Base-by-base conservation (phyloP, 352 stramenopile genomes). In the Phytopythium chamaehyphon region DNA sequence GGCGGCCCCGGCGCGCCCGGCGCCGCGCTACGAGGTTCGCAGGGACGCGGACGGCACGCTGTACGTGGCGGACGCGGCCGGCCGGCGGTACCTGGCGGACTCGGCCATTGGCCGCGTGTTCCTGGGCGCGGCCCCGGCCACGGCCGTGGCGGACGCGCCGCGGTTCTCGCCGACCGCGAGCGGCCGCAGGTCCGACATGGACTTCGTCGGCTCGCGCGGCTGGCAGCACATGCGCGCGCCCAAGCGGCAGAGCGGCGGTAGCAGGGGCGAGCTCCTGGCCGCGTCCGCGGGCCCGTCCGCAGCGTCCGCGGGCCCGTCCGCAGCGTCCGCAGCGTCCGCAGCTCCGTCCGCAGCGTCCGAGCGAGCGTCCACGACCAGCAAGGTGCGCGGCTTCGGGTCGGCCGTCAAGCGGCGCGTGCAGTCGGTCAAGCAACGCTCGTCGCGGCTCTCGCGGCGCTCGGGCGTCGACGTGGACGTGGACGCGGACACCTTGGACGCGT, bases 101-200 rank as follows among this genome's bases (percentile, higher is more conserved):
- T 73, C 70, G 49, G 59, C 70, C 6, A 81, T 81, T 24, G 70
- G 70, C 12, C 67, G 71, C 54, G 66, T 76, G n/a, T 75, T 71
- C 38, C 40, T 80, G 6, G 59, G 64, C 26, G 31, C 59, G 15
- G 51, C 49, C 3, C 49, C 55, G 14, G 28, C 26, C 51, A 10
- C 24, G 22, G 23, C n/a, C 19, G 8, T 24, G 38, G 8, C 21
- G 0, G 22, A 22, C 8, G 4, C 22, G 8, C 12, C 40, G 11
- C 10, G 21, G 10, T 47, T 33, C 11, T 47, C 40, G 1, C 40
- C 40, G 1, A 35, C 40, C 6, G 24, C 19, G 40, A 21, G 11
- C 44, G 62, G 62, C 46, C 55, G 57, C 21, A 56, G 62, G 6
- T 75, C 66, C 0, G 59, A 78, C 31, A 22, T 78, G 54, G 63